phyloP scores from a whole-genome alignment of 1,139 yeast genomes.

The Groenewaldozyma sp. region DNA sequence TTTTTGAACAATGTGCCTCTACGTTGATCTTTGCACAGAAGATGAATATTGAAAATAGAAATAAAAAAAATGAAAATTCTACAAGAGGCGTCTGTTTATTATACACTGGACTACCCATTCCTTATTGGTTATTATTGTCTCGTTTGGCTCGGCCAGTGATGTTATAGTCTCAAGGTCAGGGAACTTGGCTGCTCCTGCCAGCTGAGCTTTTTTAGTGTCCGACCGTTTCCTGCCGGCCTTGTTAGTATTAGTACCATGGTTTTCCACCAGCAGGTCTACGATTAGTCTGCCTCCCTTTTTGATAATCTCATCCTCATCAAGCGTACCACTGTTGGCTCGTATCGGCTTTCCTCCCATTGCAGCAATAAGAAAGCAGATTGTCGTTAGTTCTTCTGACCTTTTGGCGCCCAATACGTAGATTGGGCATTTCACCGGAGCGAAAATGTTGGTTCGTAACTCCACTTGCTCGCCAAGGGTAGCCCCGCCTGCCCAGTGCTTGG shows the following conservation, averaged over 20 bases:
- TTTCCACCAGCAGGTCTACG: slow-evolving; percentile 3
- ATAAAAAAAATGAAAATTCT: too few species aligned
- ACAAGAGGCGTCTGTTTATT: slow-evolving; percentile 25
- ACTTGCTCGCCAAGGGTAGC: slow-evolving; percentile 21
- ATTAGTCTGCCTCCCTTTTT: slow-evolving; percentile 6
- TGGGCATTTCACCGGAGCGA: slow-evolving; percentile 16
- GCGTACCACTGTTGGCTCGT: not conserved
- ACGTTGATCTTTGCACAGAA: too few species aligned
- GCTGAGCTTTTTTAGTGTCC: too few species aligned
- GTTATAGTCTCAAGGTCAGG: too few species aligned
- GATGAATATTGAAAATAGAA: too few species aligned
- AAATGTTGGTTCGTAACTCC: slow-evolving; percentile 14
- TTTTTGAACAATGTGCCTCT: not conserved
- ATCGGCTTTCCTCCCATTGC: slow-evolving; percentile 8
- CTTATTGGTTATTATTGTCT: slow-evolving; percentile 14
- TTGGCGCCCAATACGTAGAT: slow-evolving; percentile 16
- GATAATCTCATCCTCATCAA: slow-evolving; percentile 4
- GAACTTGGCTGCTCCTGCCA: too few species aligned
- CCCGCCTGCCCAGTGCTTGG: slow-evolving; percentile 16
- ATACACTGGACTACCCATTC: slow-evolving; percentile 29
- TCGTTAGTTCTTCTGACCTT: slow-evolving; percentile 9
- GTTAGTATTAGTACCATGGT: not conserved
- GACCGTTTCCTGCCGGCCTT: slow-evolving; percentile 1
- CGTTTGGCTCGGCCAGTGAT: too few species aligned
- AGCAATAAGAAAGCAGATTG: slow-evolving; percentile 8